A percentile compares a stretch with the other conserved stretches of the same genome.
Evolutionary conservation across 1,284 basidiomycete genomes (phyloP).

Genomic region (Blastosporella zonata): DNA sequence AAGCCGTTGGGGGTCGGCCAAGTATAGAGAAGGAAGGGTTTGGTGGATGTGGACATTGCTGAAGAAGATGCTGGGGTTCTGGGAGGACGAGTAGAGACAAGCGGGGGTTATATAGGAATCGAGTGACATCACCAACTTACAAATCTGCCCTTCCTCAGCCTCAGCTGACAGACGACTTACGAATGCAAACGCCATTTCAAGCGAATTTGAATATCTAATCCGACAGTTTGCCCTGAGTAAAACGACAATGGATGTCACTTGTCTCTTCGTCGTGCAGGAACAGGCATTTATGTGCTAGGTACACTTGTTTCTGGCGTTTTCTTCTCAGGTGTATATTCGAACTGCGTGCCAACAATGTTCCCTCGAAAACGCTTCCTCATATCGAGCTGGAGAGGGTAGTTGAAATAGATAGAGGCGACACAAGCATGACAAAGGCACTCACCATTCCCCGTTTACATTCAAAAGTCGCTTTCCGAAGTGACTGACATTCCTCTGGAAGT

Average conservation of each 20-base stretch:
- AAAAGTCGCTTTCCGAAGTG: slow-evolving; percentile 73
- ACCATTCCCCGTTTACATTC: slow-evolving; percentile 90
- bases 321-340: slow-evolving; percentile 36
- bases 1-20: slow-evolving; percentile 66
- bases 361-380: slow-evolving; percentile 83
- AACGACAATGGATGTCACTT: background rate
- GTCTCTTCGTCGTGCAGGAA: background rate
- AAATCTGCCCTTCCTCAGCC: slow-evolving; percentile 3
- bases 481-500: slow-evolving; percentile 73
- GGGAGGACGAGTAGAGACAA: background rate
- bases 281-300: slow-evolving; percentile 12
- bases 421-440: slow-evolving; percentile 28
- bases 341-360: slow-evolving; percentile 59
- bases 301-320: slow-evolving; percentile 14
- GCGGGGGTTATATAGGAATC: background rate
- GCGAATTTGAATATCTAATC: background rate
- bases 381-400: slow-evolving; percentile 54
- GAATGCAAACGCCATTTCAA: background rate
- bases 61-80: background rate
- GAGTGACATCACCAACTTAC: slow-evolving; percentile 13
- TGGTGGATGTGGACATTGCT: slow-evolving; percentile 24
- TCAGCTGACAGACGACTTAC: background rate
- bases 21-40: slow-evolving; percentile 64
- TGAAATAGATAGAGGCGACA: background rate
- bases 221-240: background rate